Percentiles rank a stretch among this genome's conserved stretches.
phyloP scores from a whole-genome alignment of 2,329 filamentous ascomycete genomes.

The Periconia sp. region DNA sequence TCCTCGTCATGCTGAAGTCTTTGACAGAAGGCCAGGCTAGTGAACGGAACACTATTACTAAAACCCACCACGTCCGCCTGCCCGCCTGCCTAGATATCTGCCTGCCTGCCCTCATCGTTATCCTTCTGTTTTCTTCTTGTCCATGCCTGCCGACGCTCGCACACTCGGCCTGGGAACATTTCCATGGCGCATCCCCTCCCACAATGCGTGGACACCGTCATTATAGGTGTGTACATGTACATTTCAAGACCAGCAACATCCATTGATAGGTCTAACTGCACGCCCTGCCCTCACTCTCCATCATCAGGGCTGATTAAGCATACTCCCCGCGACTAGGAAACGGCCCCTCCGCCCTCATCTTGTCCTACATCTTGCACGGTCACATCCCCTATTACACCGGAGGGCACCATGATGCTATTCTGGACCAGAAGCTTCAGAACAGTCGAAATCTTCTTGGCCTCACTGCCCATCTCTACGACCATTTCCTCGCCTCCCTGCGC shows the following conservation, averaged over 20 bases:
- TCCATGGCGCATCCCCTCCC: conserved; percentile 43
- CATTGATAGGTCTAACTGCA: not conserved
- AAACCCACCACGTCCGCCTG: conserved; percentile 1
- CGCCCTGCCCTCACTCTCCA: too few species aligned
- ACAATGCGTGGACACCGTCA: conserved; percentile 44
- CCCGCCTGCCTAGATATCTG: too few species aligned
- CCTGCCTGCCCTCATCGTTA: too few species aligned
- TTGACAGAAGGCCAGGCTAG: conserved; percentile 30
- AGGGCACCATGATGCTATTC: conserved; percentile 59
- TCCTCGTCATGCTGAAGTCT: conserved; percentile 34
- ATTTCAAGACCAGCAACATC: not conserved
- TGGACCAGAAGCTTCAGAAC: conserved; percentile 57
- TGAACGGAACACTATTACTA: not conserved
- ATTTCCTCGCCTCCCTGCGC: conserved; percentile 61
- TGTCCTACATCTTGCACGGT: conserved; percentile 65
- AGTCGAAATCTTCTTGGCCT: conserved; percentile 49
- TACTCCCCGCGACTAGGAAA: conserved; percentile 50
- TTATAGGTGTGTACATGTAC: conserved; percentile 34
- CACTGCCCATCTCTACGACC: conserved; percentile 56
- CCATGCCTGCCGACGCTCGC: conserved; percentile 5
- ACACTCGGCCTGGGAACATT: conserved; percentile 19
- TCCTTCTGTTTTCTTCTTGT: conserved; percentile 5
- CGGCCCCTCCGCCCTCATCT: conserved; percentile 62
- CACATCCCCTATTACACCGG: conserved; percentile 59
- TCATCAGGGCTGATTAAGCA: conserved; percentile 23